Percentiles rank a stretch among this genome's conserved stretches.
Evolutionary conservation across 495 filamentous ascomycete genomes (phyloP).

Genomic region (Annulohypoxylon nitens): DNA sequence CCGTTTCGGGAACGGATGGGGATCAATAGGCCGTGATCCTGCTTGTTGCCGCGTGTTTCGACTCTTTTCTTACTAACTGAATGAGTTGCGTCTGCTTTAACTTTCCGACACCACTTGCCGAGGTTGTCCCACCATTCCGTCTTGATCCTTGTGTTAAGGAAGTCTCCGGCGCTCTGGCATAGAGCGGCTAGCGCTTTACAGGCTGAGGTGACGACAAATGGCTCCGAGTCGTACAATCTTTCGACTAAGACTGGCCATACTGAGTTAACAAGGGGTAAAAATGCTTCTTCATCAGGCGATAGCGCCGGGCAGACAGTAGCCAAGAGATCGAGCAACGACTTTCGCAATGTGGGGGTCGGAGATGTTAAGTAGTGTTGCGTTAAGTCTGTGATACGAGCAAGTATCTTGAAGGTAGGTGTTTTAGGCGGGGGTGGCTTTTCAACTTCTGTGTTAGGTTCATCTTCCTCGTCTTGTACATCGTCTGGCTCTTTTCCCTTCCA

Average conservation of each 20-base stretch:
- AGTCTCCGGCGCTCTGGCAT: slow-evolving; percentile 78
- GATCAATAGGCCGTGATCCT: slow-evolving; percentile 47
- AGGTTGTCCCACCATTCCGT: slow-evolving; percentile 73
- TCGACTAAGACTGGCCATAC: slow-evolving; percentile 84
- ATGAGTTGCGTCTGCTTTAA: slow-evolving; percentile 49
- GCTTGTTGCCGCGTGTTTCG: slow-evolving; percentile 34
- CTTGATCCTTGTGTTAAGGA: slow-evolving; percentile 78
- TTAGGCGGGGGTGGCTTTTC: slow-evolving; percentile 63
- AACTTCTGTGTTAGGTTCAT: slow-evolving; percentile 47
- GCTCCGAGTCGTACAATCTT: slow-evolving; percentile 79
- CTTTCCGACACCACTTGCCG: slow-evolving; percentile 55
- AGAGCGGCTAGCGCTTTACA: slow-evolving; percentile 73
- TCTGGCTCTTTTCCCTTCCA: slow-evolving; percentile 55
- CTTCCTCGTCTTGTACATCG: slow-evolving; percentile 26
- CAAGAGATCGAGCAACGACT: slow-evolving; percentile 80
- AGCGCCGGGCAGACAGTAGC: slow-evolving; percentile 75
- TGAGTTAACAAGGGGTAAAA: slow-evolving; percentile 88
- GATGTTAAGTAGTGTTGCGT: slow-evolving; percentile 90
- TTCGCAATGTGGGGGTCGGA: slow-evolving; percentile 80
- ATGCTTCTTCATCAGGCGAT: slow-evolving; percentile 79
- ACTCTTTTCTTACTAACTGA: slow-evolving; percentile 56
- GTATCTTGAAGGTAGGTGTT: slow-evolving; percentile 70
- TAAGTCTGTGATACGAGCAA: slow-evolving; percentile 75
- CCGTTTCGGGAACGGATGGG: slow-evolving; percentile 39
- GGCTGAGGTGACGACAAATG: slow-evolving; percentile 78